Evolutionary conservation across 1,139 yeast species (phyloP).

Genomic region (Geotrichum siamense): DNA sequence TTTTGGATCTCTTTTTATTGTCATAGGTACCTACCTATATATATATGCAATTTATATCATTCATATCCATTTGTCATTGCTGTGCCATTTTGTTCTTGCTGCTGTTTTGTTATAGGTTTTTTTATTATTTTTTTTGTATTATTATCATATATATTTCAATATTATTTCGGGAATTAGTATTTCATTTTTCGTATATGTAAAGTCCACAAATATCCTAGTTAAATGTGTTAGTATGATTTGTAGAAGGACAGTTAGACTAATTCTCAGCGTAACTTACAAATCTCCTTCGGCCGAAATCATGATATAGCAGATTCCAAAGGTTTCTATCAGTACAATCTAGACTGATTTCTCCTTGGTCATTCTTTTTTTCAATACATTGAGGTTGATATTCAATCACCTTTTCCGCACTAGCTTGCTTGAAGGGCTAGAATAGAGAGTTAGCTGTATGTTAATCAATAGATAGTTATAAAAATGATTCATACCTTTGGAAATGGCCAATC

Average conservation of each 20-base stretch:
- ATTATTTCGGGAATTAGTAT: too few relatives aligned
- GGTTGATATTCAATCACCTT: constrained; percentile 12
- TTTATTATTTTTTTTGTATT: too few relatives aligned
- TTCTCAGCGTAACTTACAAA: constrained; percentile 7
- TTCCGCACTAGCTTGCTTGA: constrained; percentile 14
- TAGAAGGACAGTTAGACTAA: too few relatives aligned
- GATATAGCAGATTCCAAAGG: constrained; percentile 28
- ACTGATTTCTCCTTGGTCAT: constrained; percentile 5
- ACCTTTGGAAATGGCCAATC: constrained; percentile 22
- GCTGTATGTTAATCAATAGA: neutral
- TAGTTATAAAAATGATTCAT: neutral
- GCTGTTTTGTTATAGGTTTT: too few relatives aligned
- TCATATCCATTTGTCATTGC: too few relatives aligned
- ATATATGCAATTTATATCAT: too few relatives aligned
- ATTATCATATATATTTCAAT: too few relatives aligned
- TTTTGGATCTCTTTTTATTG: too few relatives aligned
- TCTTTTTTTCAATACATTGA: constrained; percentile 1
- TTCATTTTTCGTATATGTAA: constrained; percentile 3
- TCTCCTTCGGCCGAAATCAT: constrained; percentile 18
- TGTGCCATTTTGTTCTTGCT: too few relatives aligned
- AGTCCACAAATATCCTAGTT: constrained; percentile 15
- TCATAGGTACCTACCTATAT: too few relatives aligned
- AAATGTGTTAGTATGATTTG: too few relatives aligned
- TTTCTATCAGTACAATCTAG: constrained; percentile 24
- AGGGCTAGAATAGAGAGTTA: constrained; percentile 10